Evolutionary conservation across 2,329 filamentous ascomycete species (phyloP), one percentile per base, ranked within the genome.

Genomic region (Dothistroma septosporum): DNA sequence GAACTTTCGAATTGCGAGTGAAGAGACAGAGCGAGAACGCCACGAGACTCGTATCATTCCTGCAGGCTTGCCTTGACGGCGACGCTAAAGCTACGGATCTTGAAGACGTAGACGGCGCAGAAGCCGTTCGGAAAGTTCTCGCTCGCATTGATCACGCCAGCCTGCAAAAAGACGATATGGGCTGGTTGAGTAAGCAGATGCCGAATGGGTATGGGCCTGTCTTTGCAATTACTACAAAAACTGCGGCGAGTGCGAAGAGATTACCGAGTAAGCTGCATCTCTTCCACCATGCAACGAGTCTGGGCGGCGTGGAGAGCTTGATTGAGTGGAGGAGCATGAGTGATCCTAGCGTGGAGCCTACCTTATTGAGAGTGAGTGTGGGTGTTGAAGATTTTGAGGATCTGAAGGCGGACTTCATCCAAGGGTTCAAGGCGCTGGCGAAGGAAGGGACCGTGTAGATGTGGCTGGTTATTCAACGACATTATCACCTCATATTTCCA

Each of bases 311-410:
- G 10, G 94, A 97, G 83, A 94, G 91, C 71, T 77, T 97, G 79
- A 92, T 99, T 68, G 94, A 99, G 82, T 99, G 94, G 94, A 83
- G 94, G 61, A 85, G 89, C 53, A 94, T 99, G 91, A 88, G 87
- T 61, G 94, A 99, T 79, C 70, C 76, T 2, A 80, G 74, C 0
- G 87, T 95, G 44, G 90, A 95, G 72, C 83, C 81, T 71, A 80
- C 84, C 60, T 75, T 97, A 73, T 71, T 97, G 75, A 80, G 94
- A 55, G 78, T 99, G 32, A 97, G 92, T 74, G 78, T 97, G 35
- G 94, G 94, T 0, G 83, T 97, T 33, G 94, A 99, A 79, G 85
- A 83, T 52, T 89, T 89, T 81, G 89, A 94, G 75, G 94, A 97
- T 77, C 73, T 99, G 72, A 86, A 83, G 74, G 82, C 82, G 41